Conservation (phyloP, 2,329 filamentous ascomycete genomes). For the Microdochium bolleyi region DNA sequence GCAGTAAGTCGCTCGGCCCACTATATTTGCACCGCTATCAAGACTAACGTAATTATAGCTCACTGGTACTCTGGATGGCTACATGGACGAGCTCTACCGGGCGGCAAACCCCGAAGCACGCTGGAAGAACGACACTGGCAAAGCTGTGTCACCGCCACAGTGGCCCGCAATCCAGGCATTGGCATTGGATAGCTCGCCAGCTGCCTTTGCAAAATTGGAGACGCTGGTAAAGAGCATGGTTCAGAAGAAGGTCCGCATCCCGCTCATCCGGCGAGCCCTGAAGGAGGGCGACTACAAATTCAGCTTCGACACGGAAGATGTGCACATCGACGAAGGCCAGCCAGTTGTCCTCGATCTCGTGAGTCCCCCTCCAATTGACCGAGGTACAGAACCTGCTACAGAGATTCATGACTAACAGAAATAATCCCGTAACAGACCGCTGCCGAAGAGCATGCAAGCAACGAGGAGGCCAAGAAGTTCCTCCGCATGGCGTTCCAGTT, state of each 20-base stretch:
- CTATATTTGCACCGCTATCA: neutral
- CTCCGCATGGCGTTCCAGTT: neutral
- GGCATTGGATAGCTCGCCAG: neutral
- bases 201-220: neutral
- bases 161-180: neutral
- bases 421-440: slow-evolving; percentile 1
- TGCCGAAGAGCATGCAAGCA: neutral
- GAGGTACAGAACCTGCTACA: neutral
- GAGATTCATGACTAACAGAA: neutral
- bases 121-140: neutral
- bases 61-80: slow-evolving; percentile 2
- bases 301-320: neutral
- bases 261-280: slow-evolving; percentile 1
- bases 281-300: slow-evolving; percentile 1
- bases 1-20: neutral
- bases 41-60: neutral
- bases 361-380: neutral
- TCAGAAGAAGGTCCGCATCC: neutral
- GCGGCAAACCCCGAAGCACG: neutral
- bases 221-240: slow-evolving; percentile 1
- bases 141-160: neutral
- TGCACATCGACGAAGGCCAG: neutral
- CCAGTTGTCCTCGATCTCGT: neutral
- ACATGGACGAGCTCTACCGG: slow-evolving; percentile 1
- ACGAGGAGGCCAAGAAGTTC: neutral